Conservation (phyloP, 257 asterid genomes). For the Phtheirospermum japonicum region DNA sequence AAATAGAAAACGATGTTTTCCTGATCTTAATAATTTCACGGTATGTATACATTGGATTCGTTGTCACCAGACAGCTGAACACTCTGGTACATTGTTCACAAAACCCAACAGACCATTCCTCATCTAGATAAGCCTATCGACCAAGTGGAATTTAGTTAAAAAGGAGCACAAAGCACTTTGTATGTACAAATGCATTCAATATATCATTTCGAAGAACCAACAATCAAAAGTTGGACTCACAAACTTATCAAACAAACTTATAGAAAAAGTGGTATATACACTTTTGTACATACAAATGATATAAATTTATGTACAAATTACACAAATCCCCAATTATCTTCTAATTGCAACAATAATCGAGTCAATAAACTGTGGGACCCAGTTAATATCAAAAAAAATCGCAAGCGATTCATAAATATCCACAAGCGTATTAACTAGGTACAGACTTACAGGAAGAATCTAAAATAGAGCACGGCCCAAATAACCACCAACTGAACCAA, state of each 20-base stretch:
- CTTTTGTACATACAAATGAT: no score
- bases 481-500: conserved; percentile 1
- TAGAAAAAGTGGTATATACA: no score
- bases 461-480: conserved; percentile 4
- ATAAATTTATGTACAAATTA: no score
- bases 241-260: no score
- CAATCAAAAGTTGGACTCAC: no score
- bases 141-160: conserved; percentile 14
- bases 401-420: neutral
- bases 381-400: no score
- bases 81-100: conserved; percentile 97
- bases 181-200: conserved; percentile 4
- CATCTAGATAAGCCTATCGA: conserved; percentile 67
- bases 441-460: no score
- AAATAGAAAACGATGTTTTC: conserved; percentile 58
- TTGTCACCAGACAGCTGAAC: conserved; percentile 78
- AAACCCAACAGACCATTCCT: conserved; percentile 97
- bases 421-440: neutral
- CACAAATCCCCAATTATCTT: no score
- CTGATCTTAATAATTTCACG: conserved; percentile 82
- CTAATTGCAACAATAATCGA: no score
- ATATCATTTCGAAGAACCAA: neutral
- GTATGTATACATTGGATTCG: conserved; percentile 89
- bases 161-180: neutral
- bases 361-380: no score